Conservation (phyloP, 768 basidiomycete genomes). For the Tricholoma terreum region DNA sequence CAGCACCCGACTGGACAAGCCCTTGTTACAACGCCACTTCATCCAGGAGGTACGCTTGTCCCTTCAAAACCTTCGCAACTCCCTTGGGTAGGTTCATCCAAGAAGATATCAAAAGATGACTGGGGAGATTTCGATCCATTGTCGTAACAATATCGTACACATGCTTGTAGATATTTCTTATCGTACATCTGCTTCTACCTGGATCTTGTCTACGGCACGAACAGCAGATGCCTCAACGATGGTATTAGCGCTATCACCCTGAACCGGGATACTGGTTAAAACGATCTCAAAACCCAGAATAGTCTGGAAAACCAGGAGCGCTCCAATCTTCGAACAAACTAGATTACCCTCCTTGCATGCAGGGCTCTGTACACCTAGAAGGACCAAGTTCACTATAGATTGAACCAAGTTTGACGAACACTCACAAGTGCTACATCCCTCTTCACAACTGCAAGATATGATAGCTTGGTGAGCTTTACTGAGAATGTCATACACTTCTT, state of each 20-base stretch:
- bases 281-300: slow-evolving; percentile 49
- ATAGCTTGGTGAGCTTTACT: slow-evolving; percentile 55
- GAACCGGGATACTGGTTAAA: slow-evolving; percentile 33
- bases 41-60: slow-evolving; percentile 51
- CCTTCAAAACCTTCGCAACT: slow-evolving; percentile 63
- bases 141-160: slow-evolving; percentile 31
- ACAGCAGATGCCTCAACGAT: slow-evolving; percentile 54
- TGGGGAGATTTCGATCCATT: slow-evolving; percentile 87
- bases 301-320: slow-evolving; percentile 58
- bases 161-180: slow-evolving; percentile 8
- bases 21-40: slow-evolving; percentile 20
- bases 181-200: slow-evolving; percentile 37
- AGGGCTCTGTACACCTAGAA: slow-evolving; percentile 62
- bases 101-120: slow-evolving; percentile 58
- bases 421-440: slow-evolving; percentile 72
- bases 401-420: background rate
- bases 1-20: background rate
- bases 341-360: slow-evolving; percentile 68
- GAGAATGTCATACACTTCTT: slow-evolving; percentile 56
- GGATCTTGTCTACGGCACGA: slow-evolving; percentile 39
- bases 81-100: slow-evolving; percentile 37
- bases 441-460: slow-evolving; percentile 58
- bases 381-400: background rate
- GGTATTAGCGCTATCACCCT: slow-evolving; percentile 35
- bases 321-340: slow-evolving; percentile 77